A percentile compares a stretch with the other conserved stretches of the same genome.
Evolutionary conservation across 768 basidiomycete genomes (phyloP).

Genomic region (Leccinum boreale): DNA sequence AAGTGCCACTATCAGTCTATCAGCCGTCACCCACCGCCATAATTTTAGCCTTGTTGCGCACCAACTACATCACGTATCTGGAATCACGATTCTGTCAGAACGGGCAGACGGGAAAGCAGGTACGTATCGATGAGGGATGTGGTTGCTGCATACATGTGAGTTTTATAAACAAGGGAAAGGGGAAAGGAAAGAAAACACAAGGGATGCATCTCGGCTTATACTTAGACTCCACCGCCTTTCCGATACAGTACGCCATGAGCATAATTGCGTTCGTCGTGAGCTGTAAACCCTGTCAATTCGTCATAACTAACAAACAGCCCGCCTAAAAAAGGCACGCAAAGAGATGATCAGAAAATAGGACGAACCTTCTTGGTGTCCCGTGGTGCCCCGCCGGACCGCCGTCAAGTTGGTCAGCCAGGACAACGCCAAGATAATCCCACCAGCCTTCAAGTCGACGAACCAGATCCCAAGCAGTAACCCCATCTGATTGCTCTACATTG

Average conservation of each 20-base stretch:
- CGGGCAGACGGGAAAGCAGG: no score
- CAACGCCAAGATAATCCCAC: conserved; percentile 58
- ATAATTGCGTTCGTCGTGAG: conserved; percentile 60
- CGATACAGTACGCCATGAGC: conserved; percentile 64
- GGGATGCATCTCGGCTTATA: conserved; percentile 34
- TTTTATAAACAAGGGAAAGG: no score
- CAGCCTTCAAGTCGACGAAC: conserved; percentile 39
- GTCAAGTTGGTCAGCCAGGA: conserved; percentile 67
- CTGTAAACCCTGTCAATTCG: conserved; percentile 2
- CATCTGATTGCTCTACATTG: conserved; percentile 57
- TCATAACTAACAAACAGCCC: background rate
- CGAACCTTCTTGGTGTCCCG: conserved; percentile 60
- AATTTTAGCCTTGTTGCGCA: no score
- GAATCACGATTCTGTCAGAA: no score
- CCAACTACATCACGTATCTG: no score
- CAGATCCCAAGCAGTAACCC: conserved; percentile 54
- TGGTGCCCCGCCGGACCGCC: conserved; percentile 31
- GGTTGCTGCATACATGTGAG: no score
- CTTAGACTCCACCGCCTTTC: conserved; percentile 51
- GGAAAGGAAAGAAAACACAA: no score
- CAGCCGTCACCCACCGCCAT: no score
- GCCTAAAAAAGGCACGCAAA: background rate
- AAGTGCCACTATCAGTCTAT: no score
- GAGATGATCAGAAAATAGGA: background rate
- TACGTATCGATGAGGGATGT: no score